Conservation (phyloP, 441 rosid species). For the Corymbia calophylla region DNA sequence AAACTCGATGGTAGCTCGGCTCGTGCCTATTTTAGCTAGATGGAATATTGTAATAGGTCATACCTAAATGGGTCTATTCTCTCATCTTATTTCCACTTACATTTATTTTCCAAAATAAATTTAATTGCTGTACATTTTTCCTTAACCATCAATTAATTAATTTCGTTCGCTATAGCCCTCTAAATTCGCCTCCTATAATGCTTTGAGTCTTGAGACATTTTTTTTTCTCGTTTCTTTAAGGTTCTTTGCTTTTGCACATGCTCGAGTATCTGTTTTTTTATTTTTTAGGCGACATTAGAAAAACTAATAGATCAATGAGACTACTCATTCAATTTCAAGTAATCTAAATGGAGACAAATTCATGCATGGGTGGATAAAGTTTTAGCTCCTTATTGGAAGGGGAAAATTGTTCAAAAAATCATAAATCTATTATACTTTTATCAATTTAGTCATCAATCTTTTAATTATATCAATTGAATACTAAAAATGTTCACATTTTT, state of each 20-base stretch:
- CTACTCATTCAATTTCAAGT: not conserved
- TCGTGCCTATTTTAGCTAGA: not conserved
- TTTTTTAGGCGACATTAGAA: not conserved
- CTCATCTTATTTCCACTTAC: not conserved
- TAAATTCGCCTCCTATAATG: not conserved
- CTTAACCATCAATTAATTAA: not conserved
- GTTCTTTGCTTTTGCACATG: not conserved
- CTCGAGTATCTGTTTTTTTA: not conserved
- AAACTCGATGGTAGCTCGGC: not conserved
- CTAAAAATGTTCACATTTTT: no score
- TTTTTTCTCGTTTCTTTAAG: not conserved
- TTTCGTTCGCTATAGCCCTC: fast-evolving
- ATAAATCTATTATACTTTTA: fast-evolving
- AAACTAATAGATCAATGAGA: not conserved
- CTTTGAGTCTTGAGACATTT: not conserved
- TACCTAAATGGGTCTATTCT: not conserved
- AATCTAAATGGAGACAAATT: not conserved
- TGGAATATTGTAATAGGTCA: no score
- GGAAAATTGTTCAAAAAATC: fast-evolving
- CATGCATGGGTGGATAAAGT: not conserved
- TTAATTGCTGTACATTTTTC: not conserved
- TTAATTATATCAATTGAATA: fast-evolving
- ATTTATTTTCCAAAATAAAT: not conserved
- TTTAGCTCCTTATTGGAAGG: no score
- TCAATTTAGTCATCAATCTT: fast-evolving